These are phyloP conservation scores for Xylaria arbuscula DNA, from an alignment of 2,329 filamentous ascomycete species.

Conservation along the genomic window DNA sequence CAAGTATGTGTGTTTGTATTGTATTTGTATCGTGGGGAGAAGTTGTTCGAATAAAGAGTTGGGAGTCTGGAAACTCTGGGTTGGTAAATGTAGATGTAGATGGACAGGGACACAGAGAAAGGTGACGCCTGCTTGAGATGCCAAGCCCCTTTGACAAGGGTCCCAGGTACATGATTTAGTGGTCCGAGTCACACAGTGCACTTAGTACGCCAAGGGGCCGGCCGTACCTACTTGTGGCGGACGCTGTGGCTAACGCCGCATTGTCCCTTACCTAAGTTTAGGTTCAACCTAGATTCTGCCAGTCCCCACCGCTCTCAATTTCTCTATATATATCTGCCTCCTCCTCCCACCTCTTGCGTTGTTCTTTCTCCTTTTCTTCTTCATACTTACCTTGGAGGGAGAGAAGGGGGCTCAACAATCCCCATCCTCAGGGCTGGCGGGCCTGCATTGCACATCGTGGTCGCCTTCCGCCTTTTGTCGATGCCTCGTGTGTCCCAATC, in stretches of 20 bases:
- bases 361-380: constrained; percentile 23
- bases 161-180: too few species aligned
- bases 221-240: too few species aligned
- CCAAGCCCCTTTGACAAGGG: too few species aligned
- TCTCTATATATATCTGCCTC: constrained; percentile 5
- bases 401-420: constrained; percentile 35
- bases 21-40: not conserved
- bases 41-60: not conserved
- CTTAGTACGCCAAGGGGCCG: too few species aligned
- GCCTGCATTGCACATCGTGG: constrained; percentile 39
- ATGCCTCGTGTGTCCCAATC: constrained; percentile 35
- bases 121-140: too few species aligned
- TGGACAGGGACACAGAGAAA: too few species aligned
- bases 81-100: too few species aligned
- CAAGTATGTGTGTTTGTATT: not conserved
- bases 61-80: not conserved
- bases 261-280: not conserved
- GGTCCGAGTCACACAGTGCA: too few species aligned
- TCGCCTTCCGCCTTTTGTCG: constrained; percentile 33
- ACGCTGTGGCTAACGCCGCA: too few species aligned
- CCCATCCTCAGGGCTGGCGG: constrained; percentile 27
- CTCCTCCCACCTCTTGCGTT: not conserved
- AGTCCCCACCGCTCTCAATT: constrained; percentile 6
- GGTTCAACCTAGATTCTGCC: constrained; percentile 11
- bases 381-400: constrained; percentile 37